Conservation (phyloP, 352 stramenopile genomes). For the Aphanomyces invadans region DNA sequence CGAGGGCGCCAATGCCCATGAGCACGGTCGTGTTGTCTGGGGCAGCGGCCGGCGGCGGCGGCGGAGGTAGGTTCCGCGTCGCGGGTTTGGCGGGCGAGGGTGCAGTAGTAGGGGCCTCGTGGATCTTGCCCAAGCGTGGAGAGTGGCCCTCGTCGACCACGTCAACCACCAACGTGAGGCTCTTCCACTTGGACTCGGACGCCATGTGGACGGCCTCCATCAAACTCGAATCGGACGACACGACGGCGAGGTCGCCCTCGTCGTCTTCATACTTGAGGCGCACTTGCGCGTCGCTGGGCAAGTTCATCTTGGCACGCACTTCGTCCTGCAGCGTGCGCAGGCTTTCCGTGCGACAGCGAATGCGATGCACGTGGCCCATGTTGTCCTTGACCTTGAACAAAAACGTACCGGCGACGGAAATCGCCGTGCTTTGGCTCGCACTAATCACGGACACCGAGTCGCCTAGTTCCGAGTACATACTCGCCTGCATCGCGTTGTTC, state of each 20-base stretch:
- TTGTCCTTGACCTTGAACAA: conserved; percentile 86
- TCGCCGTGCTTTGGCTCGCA: conserved; percentile 50
- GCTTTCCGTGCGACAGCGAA: conserved; percentile 71
- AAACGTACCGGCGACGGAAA: conserved; percentile 72
- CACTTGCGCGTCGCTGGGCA: conserved; percentile 47
- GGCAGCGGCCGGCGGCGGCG: not conserved
- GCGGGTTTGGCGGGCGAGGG: not conserved
- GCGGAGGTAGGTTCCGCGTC: not conserved
- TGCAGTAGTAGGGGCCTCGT: not conserved
- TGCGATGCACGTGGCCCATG: conserved; percentile 77
- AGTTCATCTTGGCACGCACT: conserved; percentile 74
- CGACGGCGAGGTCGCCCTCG: conserved; percentile 73
- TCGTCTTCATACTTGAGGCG: conserved; percentile 85
- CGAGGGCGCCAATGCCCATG: not conserved
- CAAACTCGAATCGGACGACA: conserved; percentile 80
- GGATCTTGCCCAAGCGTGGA: conserved; percentile 1
- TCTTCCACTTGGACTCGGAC: conserved; percentile 76
- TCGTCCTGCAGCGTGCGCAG: conserved; percentile 64
- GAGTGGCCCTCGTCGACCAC: conserved; percentile 9
- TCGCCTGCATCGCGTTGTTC: conserved; percentile 25
- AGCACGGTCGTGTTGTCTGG: conserved; percentile 14
- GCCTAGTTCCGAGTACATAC: conserved; percentile 71
- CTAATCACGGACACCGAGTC: conserved; percentile 84
- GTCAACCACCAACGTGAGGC: conserved; percentile 65
- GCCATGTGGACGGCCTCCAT: conserved; percentile 82